Conservation (phyloP, 2,329 filamentous ascomycete genomes). For the Calonectria naviculata region DNA sequence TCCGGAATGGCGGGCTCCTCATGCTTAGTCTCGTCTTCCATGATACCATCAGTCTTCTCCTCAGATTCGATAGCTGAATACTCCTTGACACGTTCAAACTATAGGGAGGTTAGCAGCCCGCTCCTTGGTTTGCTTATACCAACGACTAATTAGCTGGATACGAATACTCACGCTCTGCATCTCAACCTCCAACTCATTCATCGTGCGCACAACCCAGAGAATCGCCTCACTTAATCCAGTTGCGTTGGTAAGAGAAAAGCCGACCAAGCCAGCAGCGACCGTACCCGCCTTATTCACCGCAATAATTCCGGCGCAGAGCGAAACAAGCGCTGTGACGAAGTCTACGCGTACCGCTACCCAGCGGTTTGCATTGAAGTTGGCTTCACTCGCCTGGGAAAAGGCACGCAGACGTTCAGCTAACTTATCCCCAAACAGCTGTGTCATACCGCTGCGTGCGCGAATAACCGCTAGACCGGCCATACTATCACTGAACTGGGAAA, state of each 20-base stretch:
- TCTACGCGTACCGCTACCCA: slow-evolving; percentile 67
- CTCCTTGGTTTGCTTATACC: slow-evolving; percentile 9
- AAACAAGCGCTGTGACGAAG: slow-evolving; percentile 63
- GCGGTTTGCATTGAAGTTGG: slow-evolving; percentile 66
- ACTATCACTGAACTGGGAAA: slow-evolving; percentile 66
- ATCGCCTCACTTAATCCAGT: slow-evolving; percentile 66
- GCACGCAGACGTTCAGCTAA: slow-evolving; percentile 61
- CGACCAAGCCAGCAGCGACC: slow-evolving; percentile 63
- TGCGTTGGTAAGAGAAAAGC: slow-evolving; percentile 66
- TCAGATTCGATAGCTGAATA: slow-evolving; percentile 58
- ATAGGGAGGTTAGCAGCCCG: not conserved
- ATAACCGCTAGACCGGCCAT: slow-evolving; percentile 62
- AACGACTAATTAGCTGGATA: not conserved
- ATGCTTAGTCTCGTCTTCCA: slow-evolving; percentile 49
- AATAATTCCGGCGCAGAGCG: slow-evolving; percentile 62
- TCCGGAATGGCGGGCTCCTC: slow-evolving; percentile 46
- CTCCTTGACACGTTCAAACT: slow-evolving; percentile 62
- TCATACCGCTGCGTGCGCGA: slow-evolving; percentile 60
- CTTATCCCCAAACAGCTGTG: slow-evolving; percentile 57
- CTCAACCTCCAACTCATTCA: slow-evolving; percentile 68
- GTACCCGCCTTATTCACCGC: slow-evolving; percentile 58
- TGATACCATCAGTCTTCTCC: slow-evolving; percentile 49
- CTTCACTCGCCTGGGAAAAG: slow-evolving; percentile 58
- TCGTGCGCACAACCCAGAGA: slow-evolving; percentile 59
- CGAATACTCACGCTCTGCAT: slow-evolving; percentile 60